Evolutionary conservation across 306 rosid species (phyloP).

Genomic region (Rosa rugosa): DNA sequence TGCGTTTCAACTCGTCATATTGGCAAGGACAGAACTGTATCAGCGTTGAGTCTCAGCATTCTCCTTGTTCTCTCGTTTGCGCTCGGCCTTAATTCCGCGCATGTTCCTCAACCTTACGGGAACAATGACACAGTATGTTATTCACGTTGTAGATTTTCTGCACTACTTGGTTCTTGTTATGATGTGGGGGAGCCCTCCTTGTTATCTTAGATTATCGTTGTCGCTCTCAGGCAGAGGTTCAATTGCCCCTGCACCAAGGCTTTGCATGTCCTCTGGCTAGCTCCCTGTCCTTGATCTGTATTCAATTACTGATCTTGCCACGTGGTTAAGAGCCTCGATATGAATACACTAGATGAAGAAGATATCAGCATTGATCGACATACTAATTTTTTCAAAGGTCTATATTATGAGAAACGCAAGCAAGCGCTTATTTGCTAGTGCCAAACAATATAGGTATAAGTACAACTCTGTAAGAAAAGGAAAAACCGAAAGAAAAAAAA

Average conservation of each 20-base stretch:
- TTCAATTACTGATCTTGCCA: constrained; percentile 65
- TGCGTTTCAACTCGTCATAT: too few relatives aligned
- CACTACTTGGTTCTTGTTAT: constrained; percentile 73
- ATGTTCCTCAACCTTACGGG: constrained; percentile 11
- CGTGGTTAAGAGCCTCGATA: constrained; percentile 77
- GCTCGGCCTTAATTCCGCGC: too few relatives aligned
- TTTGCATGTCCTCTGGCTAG: constrained; percentile 82
- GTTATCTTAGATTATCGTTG: constrained; percentile 64
- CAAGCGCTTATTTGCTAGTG: too few relatives aligned
- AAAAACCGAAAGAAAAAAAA: too few relatives aligned
- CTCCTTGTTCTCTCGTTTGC: too few relatives aligned
- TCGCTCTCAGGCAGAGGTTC: constrained; percentile 71
- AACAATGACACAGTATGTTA: constrained; percentile 8
- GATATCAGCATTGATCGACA: too few relatives aligned
- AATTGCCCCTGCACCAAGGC: constrained; percentile 80
- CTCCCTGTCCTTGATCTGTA: constrained; percentile 71
- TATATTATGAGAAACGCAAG: too few relatives aligned
- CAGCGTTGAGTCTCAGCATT: too few relatives aligned
- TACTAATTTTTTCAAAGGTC: too few relatives aligned
- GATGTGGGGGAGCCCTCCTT: constrained; percentile 84
- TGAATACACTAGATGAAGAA: neutral
- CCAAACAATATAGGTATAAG: too few relatives aligned
- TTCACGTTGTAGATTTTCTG: constrained; percentile 6
- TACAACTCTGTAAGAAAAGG: too few relatives aligned
- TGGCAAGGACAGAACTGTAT: too few relatives aligned